phyloP scores from a whole-genome alignment of 2,329 filamentous ascomycete species.

The Capronia coronata region DNA sequence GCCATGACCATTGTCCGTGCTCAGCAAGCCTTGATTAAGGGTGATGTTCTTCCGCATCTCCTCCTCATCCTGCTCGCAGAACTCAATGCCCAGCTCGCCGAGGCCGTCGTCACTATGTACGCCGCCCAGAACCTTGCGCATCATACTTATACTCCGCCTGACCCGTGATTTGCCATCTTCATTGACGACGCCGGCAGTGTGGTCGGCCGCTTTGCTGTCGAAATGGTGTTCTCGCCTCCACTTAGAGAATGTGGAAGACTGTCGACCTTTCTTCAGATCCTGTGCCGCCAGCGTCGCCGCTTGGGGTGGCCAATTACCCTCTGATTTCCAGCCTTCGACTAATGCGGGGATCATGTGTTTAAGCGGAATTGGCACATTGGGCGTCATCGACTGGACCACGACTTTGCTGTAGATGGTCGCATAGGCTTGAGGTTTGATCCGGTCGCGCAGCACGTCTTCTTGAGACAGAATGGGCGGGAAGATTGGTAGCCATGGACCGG shows the following conservation, averaged over 20 bases:
- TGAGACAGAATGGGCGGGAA: conserved; percentile 65
- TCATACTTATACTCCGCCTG: conserved; percentile 19
- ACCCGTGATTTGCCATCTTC: conserved; percentile 13
- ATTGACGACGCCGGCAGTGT: not conserved
- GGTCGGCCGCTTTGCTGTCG: conserved; percentile 5
- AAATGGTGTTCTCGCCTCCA: conserved; percentile 18
- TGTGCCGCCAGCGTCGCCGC: conserved; percentile 7
- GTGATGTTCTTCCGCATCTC: conserved; percentile 15
- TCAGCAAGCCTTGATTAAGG: conserved; percentile 12
- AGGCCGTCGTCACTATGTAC: conserved; percentile 7
- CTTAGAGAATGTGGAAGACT: conserved; percentile 15
- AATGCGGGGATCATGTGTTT: conserved; percentile 71
- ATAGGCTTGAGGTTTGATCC: conserved; percentile 68
- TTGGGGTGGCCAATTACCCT: conserved; percentile 81
- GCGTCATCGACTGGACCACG: conserved; percentile 69
- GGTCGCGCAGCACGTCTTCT: conserved; percentile 67
- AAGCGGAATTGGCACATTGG: conserved; percentile 82
- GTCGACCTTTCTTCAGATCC: conserved; percentile 17
- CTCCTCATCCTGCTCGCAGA: conserved; percentile 18
- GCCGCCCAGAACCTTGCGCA: conserved; percentile 15
- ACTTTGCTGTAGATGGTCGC: conserved; percentile 84
- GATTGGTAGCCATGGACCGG: conserved; percentile 62
- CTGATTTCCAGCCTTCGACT: conserved; percentile 85
- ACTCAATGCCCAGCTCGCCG: conserved; percentile 21
- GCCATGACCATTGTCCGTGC: not conserved